Conservation (phyloP, 208 protist species). For the Leishmania tropica region DNA sequence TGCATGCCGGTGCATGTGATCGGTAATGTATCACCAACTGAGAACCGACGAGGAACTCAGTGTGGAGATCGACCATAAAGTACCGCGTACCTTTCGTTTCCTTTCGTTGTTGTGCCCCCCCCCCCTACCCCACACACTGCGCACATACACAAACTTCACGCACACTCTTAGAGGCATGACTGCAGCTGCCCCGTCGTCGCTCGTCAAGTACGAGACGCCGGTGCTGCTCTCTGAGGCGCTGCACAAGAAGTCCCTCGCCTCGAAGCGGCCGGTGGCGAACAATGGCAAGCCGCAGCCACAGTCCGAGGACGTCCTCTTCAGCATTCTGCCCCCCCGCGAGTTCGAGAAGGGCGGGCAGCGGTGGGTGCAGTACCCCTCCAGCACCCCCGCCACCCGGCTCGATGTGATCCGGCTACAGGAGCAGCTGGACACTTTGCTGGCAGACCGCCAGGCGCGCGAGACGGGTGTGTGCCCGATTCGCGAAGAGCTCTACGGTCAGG, state of each 20-base stretch:
- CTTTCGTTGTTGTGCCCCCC: background rate
- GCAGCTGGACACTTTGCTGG: conserved; percentile 93
- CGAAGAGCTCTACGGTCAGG: conserved; percentile 98
- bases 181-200: conserved; percentile 40
- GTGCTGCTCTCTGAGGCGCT: conserved; percentile 84
- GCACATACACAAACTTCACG: background rate
- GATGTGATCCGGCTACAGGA: conserved; percentile 96
- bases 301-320: conserved; percentile 92
- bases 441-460: conserved; percentile 96
- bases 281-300: conserved; percentile 46
- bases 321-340: conserved; percentile 89
- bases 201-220: conserved; percentile 93
- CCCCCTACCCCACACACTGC: background rate
- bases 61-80: background rate
- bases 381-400: conserved; percentile 85
- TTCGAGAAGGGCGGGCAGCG: conserved; percentile 84
- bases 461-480: conserved; percentile 98
- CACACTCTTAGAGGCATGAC: conserved; percentile 3
- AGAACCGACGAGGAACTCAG: background rate
- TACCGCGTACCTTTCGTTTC: background rate
- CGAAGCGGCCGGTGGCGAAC: conserved; percentile 31
- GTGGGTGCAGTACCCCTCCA: conserved; percentile 91
- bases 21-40: background rate
- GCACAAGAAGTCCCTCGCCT: conserved; percentile 57
- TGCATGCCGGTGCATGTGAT: background rate